A percentile compares a stretch with the other conserved stretches of the same genome.
Conservation (phyloP, 108 stramenopile genomes). For the Fragilaria crotonensis region DNA sequence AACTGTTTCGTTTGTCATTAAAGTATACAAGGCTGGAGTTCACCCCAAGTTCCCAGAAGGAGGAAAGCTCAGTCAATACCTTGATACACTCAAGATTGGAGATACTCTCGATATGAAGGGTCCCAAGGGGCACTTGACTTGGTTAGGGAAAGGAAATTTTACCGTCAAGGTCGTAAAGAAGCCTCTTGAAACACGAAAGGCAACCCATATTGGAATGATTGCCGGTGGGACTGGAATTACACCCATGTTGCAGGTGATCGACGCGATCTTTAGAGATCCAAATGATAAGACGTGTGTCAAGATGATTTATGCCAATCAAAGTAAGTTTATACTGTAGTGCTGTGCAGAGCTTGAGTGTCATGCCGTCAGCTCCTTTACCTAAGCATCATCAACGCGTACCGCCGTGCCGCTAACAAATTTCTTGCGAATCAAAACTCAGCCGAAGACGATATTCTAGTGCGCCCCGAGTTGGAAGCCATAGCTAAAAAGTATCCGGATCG, state of each 20-base stretch:
- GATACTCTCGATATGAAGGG: constrained; percentile 83
- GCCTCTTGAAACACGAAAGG: constrained; percentile 44
- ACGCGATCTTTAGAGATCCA: constrained; percentile 68
- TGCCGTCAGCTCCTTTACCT: too few relatives aligned
- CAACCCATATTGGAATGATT: constrained; percentile 86
- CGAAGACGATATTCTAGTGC: constrained; percentile 93
- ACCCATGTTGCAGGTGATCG: constrained; percentile 91
- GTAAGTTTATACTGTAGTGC: too few relatives aligned
- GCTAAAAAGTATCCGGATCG: constrained; percentile 54
- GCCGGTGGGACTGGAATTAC: constrained; percentile 99
- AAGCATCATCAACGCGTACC: too few relatives aligned
- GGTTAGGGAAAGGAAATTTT: constrained; percentile 59
- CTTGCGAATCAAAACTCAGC: too few relatives aligned
- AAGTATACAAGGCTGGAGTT: constrained; percentile 87
- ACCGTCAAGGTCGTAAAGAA: constrained; percentile 63
- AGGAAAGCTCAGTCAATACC: constrained; percentile 94
- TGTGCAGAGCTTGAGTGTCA: too few relatives aligned
- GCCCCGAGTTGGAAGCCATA: constrained; percentile 80
- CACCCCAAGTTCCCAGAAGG: constrained; percentile 94
- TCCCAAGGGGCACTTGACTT: constrained; percentile 84
- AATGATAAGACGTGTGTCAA: constrained; percentile 44
- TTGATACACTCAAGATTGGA: constrained; percentile 86
- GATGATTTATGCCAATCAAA: constrained; percentile 84
- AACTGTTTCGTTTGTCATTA: constrained; percentile 85
- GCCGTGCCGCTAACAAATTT: too few relatives aligned